Evolutionary conservation across 345 rosid species (phyloP).

Genomic region (Populus davidiana): DNA sequence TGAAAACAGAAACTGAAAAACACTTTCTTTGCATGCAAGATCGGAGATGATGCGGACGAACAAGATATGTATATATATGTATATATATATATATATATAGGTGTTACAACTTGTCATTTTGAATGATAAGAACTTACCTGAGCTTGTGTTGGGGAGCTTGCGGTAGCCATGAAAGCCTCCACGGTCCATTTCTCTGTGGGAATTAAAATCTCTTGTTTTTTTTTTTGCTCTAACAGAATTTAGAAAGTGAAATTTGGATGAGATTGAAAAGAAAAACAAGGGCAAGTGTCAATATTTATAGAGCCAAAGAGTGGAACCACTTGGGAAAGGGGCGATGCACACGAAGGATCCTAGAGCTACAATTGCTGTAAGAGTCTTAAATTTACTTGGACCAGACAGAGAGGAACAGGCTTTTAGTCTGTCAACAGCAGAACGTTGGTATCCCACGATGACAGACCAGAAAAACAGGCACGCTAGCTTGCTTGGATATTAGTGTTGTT

Average conservation of each 20-base stretch:
- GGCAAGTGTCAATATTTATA: constrained; percentile 36
- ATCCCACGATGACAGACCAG: background rate
- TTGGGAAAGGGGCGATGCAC: constrained; percentile 39
- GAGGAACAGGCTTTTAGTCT: background rate
- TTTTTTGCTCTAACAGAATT: no score
- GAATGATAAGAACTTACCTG: constrained; percentile 25
- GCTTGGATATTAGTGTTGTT: background rate
- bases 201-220: background rate
- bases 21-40: constrained; percentile 1
- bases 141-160: constrained; percentile 45
- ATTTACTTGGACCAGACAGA: background rate
- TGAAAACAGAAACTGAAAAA: background rate
- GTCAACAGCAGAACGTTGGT: background rate
- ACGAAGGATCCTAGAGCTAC: constrained; percentile 36
- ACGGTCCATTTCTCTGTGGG: constrained; percentile 39
- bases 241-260: background rate
- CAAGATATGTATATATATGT: background rate
- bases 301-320: constrained; percentile 9
- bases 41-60: background rate
- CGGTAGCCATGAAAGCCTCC: constrained; percentile 66
- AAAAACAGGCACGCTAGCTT: background rate
- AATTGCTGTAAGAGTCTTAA: no score
- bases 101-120: background rate
- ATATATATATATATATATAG: background rate
- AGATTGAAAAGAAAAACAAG: background rate